Percentiles rank a stretch among this genome's conserved stretches.
phyloP scores from a whole-genome alignment of 345 rosid genomes.

The Aquilaria sinensis region DNA sequence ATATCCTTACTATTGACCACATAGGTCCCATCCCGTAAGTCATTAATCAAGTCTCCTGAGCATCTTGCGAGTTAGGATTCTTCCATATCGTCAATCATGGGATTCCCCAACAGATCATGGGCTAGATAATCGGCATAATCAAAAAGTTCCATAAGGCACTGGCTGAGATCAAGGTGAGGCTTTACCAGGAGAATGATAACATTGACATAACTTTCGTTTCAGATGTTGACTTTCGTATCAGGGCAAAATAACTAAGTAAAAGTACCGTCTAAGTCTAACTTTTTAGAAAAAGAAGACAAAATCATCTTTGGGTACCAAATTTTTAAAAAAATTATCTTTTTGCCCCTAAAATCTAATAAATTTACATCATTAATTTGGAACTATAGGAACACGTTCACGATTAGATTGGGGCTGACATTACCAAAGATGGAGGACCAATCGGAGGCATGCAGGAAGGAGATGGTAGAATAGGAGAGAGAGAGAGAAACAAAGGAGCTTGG shows the following conservation, averaged over 20 bases:
- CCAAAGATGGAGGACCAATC: constrained; percentile 27
- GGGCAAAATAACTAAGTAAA: constrained; percentile 55
- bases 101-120: constrained; percentile 30
- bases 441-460: constrained; percentile 33
- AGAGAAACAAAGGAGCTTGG: constrained; percentile 24
- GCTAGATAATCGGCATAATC: constrained; percentile 18
- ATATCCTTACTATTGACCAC: constrained; percentile 41
- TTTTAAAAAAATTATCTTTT: too few species aligned
- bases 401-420: constrained; percentile 21
- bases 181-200: constrained; percentile 16
- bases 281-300: too few species aligned
- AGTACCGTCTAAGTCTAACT: constrained; percentile 24
- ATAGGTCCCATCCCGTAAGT: constrained; percentile 19
- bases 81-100: constrained; percentile 49
- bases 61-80: constrained; percentile 37
- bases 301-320: too few species aligned
- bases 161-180: constrained; percentile 28
- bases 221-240: constrained; percentile 34
- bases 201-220: constrained; percentile 33
- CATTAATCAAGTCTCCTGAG: constrained; percentile 24
- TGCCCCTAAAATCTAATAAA: too few species aligned
- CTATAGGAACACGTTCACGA: constrained; percentile 41
- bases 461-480: constrained; percentile 33
- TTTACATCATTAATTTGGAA: too few species aligned
- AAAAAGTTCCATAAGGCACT: constrained; percentile 38